phyloP scores from a whole-genome alignment of 148 eudicot species.

The Vaccinium darrowii region DNA sequence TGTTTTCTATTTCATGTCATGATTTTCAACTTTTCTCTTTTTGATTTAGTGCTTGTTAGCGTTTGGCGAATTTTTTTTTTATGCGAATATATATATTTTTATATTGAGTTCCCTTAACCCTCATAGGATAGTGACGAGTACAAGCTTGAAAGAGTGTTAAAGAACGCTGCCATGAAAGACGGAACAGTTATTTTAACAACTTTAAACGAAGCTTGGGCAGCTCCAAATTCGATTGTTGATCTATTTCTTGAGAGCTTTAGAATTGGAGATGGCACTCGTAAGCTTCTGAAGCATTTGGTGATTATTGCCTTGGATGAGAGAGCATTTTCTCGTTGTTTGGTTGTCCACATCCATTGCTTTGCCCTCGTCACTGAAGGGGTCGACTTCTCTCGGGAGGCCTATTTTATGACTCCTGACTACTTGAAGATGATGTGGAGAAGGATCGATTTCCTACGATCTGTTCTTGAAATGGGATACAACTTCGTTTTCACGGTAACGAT shows the following conservation, averaged over 20 bases:
- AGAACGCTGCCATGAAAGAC: constrained; percentile 49
- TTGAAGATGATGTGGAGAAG: constrained; percentile 71
- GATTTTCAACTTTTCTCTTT: not conserved
- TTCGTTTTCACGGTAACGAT: constrained; percentile 49
- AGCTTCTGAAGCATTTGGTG: constrained; percentile 50
- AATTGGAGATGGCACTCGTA: constrained; percentile 44
- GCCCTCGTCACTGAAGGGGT: constrained; percentile 47
- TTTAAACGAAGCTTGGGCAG: constrained; percentile 59
- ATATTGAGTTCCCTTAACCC: not conserved
- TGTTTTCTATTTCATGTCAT: not conserved
- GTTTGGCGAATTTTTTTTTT: not conserved
- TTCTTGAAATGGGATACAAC: constrained; percentile 60
- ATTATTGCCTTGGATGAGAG: constrained; percentile 55
- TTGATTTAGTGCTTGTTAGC: not conserved
- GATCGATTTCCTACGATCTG: constrained; percentile 50
- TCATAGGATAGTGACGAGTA: constrained; percentile 42
- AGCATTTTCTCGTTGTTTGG: constrained; percentile 48
- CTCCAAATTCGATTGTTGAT: constrained; percentile 45
- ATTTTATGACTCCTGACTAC: constrained; percentile 56
- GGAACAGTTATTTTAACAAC: constrained; percentile 53
- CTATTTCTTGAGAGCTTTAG: constrained; percentile 61
- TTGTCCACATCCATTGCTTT: constrained; percentile 45
- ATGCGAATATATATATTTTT: too few relatives aligned
- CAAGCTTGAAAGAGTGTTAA: constrained; percentile 50
- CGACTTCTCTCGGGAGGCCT: constrained; percentile 54